Evolutionary conservation across 2,329 filamentous ascomycete species (phyloP).

Genomic region (Rhynchosporium agropyri): DNA sequence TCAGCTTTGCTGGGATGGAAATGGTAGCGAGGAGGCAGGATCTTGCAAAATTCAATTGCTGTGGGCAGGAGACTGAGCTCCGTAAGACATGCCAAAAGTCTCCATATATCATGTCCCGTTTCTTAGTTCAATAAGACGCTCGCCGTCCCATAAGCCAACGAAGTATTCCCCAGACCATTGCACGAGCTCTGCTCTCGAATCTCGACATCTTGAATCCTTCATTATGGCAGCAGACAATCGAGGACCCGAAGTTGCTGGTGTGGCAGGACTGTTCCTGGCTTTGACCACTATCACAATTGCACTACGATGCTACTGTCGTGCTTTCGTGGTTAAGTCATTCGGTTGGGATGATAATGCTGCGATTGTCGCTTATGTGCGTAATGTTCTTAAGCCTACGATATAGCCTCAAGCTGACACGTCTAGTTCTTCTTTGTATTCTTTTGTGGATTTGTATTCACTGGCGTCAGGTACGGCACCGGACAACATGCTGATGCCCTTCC

Average conservation of each 20-base stretch:
- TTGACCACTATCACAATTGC: slow-evolving; percentile 39
- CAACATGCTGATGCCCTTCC: slow-evolving; percentile 34
- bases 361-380: slow-evolving; percentile 33
- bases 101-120: slow-evolving; percentile 1
- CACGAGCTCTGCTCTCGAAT: background rate
- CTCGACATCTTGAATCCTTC: background rate
- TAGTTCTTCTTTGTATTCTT: slow-evolving; percentile 36
- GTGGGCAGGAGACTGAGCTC: background rate
- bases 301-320: slow-evolving; percentile 35
- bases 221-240: slow-evolving; percentile 25
- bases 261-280: slow-evolving; percentile 44
- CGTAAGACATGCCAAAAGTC: background rate
- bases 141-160: background rate
- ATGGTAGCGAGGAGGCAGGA: background rate
- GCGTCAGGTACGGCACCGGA: slow-evolving; percentile 38
- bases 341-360: slow-evolving; percentile 37
- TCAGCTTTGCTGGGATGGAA: slow-evolving; percentile 8
- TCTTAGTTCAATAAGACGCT: slow-evolving; percentile 3
- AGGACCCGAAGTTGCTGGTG: slow-evolving; percentile 40
- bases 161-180: background rate
- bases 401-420: slow-evolving; percentile 11
- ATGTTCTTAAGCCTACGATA: background rate
- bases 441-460: slow-evolving; percentile 32
- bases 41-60: slow-evolving; percentile 7
- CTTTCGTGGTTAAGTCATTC: slow-evolving; percentile 37